Conservation (phyloP, 352 stramenopile species). For the Discostella stelligera region DNA sequence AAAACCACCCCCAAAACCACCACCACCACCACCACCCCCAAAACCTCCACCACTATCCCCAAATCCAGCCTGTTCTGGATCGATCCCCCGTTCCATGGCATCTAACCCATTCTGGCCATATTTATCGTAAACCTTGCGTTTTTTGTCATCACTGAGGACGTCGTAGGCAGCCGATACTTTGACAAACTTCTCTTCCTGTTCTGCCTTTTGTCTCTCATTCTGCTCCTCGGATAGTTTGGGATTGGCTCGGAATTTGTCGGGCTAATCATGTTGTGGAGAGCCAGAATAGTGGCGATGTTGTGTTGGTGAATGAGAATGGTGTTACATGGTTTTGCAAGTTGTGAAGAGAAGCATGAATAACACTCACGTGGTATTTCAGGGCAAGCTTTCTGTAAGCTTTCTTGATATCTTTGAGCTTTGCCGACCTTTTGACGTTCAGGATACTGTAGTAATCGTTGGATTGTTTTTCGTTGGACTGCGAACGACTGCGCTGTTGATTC, state of each 20-base stretch:
- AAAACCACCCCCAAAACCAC: slow-evolving; percentile 32
- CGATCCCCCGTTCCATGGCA: slow-evolving; percentile 85
- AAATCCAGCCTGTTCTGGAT: slow-evolving; percentile 71
- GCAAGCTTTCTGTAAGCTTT: slow-evolving; percentile 92
- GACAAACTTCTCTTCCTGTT: slow-evolving; percentile 90
- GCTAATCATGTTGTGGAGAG: neutral
- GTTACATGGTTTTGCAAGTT: neutral
- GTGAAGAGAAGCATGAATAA: neutral
- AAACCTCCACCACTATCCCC: slow-evolving; percentile 33
- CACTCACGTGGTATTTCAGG: slow-evolving; percentile 68
- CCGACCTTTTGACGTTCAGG: slow-evolving; percentile 82
- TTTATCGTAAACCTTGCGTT: slow-evolving; percentile 90
- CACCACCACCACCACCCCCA: slow-evolving; percentile 29
- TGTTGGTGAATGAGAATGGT: neutral
- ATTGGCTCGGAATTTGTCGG: slow-evolving; percentile 42
- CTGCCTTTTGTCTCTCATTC: slow-evolving; percentile 78
- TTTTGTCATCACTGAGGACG: slow-evolving; percentile 92
- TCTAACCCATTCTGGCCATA: slow-evolving; percentile 75
- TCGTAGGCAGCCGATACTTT: slow-evolving; percentile 92
- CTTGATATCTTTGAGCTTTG: slow-evolving; percentile 90
- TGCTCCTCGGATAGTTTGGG: slow-evolving; percentile 33
- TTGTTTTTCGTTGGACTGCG: slow-evolving; percentile 70
- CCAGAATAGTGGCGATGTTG: neutral
- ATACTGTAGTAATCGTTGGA: slow-evolving; percentile 78
- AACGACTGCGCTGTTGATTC: slow-evolving; percentile 12